These are phyloP conservation scores for Penicillium sp. DNA, from an alignment of 2,329 filamentous ascomycete genomes.

Conservation along the genomic window DNA sequence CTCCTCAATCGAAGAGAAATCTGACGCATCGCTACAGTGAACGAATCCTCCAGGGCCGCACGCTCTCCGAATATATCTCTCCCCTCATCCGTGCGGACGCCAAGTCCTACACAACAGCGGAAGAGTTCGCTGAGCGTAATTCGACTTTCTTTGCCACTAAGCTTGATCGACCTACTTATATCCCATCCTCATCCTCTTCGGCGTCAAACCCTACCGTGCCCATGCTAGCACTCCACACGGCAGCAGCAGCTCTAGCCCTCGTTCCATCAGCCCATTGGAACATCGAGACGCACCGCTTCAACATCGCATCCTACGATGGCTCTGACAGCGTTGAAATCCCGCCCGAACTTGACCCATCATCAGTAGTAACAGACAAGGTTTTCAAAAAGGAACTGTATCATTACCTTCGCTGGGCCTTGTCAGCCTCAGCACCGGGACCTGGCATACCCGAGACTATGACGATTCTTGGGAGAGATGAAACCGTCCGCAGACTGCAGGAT, in stretches of 20 bases:
- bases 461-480: conserved; percentile 52
- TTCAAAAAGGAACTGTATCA: conserved; percentile 49
- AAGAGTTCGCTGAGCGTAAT: conserved; percentile 53
- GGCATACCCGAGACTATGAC: conserved; percentile 51
- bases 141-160: conserved; percentile 53
- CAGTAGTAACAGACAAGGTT: conserved; percentile 27
- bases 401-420: conserved; percentile 54
- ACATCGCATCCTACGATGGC: conserved; percentile 36
- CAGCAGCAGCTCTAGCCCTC: conserved; percentile 41
- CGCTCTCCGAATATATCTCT: conserved; percentile 46
- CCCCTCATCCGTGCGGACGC: conserved; percentile 51
- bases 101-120: conserved; percentile 54
- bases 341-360: conserved; percentile 20
- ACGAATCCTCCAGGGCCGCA: conserved; percentile 29
- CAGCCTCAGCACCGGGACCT: conserved; percentile 51
- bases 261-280: conserved; percentile 41
- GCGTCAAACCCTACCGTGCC: conserved; percentile 23
- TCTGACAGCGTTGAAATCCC: conserved; percentile 11
- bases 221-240: conserved; percentile 41
- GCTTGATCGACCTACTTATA: conserved; percentile 26
- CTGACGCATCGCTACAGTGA: conserved; percentile 16
- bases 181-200: conserved; percentile 13
- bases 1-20: background rate
- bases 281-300: conserved; percentile 36
- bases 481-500: conserved; percentile 42